These are phyloP conservation scores for Chalciporus pseudorubinellus DNA, from an alignment of 768 basidiomycete genomes.

Conservation along the genomic window DNA sequence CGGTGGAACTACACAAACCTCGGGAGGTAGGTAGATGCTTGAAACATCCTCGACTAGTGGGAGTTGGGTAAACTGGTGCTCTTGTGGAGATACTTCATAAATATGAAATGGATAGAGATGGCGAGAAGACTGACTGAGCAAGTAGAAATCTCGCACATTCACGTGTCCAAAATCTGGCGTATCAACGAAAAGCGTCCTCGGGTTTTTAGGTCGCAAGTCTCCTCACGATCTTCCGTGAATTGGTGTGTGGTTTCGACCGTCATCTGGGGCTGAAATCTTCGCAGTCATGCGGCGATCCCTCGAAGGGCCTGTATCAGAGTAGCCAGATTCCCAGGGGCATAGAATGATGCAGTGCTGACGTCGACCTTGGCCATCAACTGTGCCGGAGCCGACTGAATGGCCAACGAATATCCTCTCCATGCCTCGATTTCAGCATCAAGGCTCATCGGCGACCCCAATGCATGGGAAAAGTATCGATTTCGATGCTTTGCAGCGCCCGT, in stretches of 20 bases:
- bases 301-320: neutral
- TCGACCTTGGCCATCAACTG: slow-evolving; percentile 1
- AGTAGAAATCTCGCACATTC: neutral
- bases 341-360: neutral
- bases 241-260: neutral
- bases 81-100: too few relatives aligned
- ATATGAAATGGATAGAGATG: too few relatives aligned
- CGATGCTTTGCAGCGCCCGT: neutral
- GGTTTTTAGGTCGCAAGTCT: neutral
- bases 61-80: slow-evolving; percentile 35
- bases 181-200: neutral
- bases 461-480: neutral
- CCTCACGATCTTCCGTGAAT: neutral
- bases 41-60: slow-evolving; percentile 42
- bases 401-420: neutral
- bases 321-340: neutral
- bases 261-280: neutral
- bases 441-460: too few relatives aligned
- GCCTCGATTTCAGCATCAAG: neutral
- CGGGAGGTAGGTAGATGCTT: slow-evolving; percentile 36
- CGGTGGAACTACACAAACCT: slow-evolving; percentile 41
- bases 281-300: neutral
- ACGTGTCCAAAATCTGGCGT: neutral
- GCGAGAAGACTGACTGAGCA: neutral
- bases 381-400: neutral